Evolutionary conservation across 2,329 filamentous ascomycete genomes (phyloP).

Genomic region (Trichoderma simmonsii): DNA sequence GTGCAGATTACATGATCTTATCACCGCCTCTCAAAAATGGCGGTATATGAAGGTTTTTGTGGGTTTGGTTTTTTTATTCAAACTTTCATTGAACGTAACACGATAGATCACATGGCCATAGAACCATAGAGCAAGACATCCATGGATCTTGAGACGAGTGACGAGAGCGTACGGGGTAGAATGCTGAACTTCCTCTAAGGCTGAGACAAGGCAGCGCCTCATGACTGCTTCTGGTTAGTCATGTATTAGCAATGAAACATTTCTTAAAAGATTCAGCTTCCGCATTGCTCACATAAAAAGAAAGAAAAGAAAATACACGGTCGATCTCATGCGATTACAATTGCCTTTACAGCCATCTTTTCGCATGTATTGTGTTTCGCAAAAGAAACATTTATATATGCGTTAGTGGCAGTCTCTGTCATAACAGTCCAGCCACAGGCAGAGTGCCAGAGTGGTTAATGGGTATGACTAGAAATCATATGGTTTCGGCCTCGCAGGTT

Average conservation of each 20-base stretch:
- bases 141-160: too few species aligned
- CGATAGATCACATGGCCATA: not conserved
- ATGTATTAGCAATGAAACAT: not conserved
- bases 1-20: not conserved
- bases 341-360: not conserved
- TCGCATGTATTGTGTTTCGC: not conserved
- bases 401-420: not conserved
- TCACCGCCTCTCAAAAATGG: too few species aligned
- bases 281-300: too few species aligned
- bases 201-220: not conserved
- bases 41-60: too few species aligned
- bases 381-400: not conserved
- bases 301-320: too few species aligned
- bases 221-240: not conserved
- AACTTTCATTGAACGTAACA: not conserved
- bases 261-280: too few species aligned
- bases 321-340: not conserved
- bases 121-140: not conserved
- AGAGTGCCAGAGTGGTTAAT: constrained; percentile 20
- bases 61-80: too few species aligned
- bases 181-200: not conserved
- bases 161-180: too few species aligned
- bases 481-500: constrained; percentile 19
- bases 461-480: constrained; percentile 20
- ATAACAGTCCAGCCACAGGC: not conserved